A percentile compares a stretch with the other conserved stretches of the same genome.
These are phyloP conservation scores for Nemania bipapillata DNA, from an alignment of 2,329 filamentous ascomycete species.

Conservation along the genomic window DNA sequence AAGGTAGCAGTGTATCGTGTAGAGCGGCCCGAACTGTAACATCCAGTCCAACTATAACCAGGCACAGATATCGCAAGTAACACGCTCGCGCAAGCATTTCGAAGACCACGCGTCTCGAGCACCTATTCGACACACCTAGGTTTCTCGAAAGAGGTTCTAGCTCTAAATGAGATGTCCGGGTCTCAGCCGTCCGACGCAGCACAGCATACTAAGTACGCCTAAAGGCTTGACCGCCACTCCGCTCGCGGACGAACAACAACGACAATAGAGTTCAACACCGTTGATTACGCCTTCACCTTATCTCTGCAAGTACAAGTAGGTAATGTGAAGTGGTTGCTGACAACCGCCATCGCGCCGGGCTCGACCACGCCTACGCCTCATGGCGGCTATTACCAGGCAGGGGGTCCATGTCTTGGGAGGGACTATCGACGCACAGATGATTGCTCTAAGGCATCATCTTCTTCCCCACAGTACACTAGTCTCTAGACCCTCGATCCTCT, in stretches of 20 bases:
- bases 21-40: slow-evolving; percentile 12
- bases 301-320: not conserved
- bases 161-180: slow-evolving; percentile 5
- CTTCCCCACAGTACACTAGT: not conserved
- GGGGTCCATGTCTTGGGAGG: slow-evolving; percentile 6
- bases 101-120: not conserved
- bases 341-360: not conserved
- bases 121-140: not conserved
- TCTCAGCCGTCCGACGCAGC: slow-evolving; percentile 26
- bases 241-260: not conserved
- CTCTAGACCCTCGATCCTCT: not conserved
- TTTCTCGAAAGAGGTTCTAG: not conserved
- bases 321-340: slow-evolving; percentile 1
- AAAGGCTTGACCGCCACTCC: slow-evolving; percentile 24
- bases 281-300: not conserved
- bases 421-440: slow-evolving; percentile 18
- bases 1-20: not conserved
- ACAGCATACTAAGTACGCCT: not conserved
- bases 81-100: not conserved
- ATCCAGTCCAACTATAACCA: slow-evolving; percentile 1
- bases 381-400: not conserved
- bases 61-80: not conserved
- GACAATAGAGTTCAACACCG: slow-evolving; percentile 7
- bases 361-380: not conserved
- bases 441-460: slow-evolving; percentile 18